These are phyloP conservation scores for Cryptosporidium parvum DNA, from an alignment of 169 alveolate species.

Conservation along the genomic window DNA sequence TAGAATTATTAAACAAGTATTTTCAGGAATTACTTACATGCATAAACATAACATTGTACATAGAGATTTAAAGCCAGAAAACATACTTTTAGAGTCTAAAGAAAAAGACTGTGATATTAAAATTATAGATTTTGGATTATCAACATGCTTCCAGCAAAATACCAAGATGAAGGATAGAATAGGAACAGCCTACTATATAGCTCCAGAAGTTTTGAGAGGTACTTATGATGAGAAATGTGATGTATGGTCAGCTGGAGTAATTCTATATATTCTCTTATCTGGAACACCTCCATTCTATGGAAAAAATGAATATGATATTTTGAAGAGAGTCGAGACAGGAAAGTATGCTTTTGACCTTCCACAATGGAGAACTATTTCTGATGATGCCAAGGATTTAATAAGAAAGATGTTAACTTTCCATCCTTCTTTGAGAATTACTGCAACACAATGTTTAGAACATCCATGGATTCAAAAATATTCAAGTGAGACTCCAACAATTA, in stretches of 20 bases:
- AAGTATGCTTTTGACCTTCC: conserved; percentile 81
- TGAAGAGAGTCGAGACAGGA: conserved; percentile 89
- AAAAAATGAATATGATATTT: conserved; percentile 87
- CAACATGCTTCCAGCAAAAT: conserved; percentile 89
- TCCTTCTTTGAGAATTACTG: conserved; percentile 89
- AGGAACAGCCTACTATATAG: conserved; percentile 95
- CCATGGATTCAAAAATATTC: conserved; percentile 89
- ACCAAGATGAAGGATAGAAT: conserved; percentile 92
- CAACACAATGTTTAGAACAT: conserved; percentile 89
- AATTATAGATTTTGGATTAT: conserved; percentile 95
- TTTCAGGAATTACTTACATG: conserved; percentile 93
- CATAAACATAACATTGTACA: conserved; percentile 91
- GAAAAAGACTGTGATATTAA: conserved; percentile 88
- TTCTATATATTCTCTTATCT: conserved; percentile 88
- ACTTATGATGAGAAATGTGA: conserved; percentile 92
- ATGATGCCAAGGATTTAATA: conserved; percentile 89
- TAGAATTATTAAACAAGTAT: conserved; percentile 90
- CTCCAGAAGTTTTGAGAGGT: conserved; percentile 92
- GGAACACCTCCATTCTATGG: conserved; percentile 94
- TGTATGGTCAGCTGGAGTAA: conserved; percentile 92
- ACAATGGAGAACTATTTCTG: conserved; percentile 88
- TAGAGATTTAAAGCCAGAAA: conserved; percentile 91
- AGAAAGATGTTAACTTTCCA: conserved; percentile 87
- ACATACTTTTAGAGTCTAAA: conserved; percentile 89
- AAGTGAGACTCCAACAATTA: conserved; percentile 36